Evolutionary conservation across 768 basidiomycete species (phyloP).

Genomic region (Mycena alexandri): DNA sequence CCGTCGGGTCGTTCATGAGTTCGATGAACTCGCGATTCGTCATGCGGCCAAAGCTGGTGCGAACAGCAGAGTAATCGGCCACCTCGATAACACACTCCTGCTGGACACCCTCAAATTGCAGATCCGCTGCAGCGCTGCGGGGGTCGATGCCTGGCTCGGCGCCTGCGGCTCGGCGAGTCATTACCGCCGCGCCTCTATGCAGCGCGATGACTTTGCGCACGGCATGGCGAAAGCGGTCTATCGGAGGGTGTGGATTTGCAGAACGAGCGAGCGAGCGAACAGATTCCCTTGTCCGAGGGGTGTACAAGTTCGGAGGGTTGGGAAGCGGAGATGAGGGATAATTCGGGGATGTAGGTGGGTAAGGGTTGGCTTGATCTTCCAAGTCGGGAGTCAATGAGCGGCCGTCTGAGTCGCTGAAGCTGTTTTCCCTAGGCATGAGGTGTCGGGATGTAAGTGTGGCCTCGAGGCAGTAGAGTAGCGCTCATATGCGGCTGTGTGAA

Average conservation of each 20-base stretch:
- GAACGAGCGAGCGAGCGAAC: constrained; percentile 30
- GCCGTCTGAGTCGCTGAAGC: constrained; percentile 73
- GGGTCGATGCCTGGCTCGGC: constrained; percentile 82
- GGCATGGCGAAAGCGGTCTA: constrained; percentile 64
- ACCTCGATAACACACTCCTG: constrained; percentile 75
- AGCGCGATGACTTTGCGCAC: constrained; percentile 75
- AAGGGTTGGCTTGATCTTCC: constrained; percentile 54
- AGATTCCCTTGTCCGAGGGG: constrained; percentile 39
- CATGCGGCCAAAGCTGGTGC: constrained; percentile 65
- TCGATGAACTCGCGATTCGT: constrained; percentile 70
- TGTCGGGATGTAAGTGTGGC: background rate
- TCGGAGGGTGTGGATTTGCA: constrained; percentile 46
- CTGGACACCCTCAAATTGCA: constrained; percentile 67
- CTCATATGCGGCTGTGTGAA: background rate
- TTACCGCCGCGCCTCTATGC: constrained; percentile 61
- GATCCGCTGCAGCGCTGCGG: constrained; percentile 65
- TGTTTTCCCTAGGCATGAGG: constrained; percentile 75
- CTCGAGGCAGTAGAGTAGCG: constrained; percentile 16
- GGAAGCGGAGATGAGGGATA: background rate
- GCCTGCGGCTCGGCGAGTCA: constrained; percentile 55
- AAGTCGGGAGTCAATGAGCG: constrained; percentile 75
- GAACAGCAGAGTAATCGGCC: constrained; percentile 71
- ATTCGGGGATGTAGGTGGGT: constrained; percentile 34
- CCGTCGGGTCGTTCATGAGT: constrained; percentile 58
- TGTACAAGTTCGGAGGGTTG: background rate